Percentiles rank a stretch among this genome's conserved stretches.
Evolutionary conservation across 148 eudicot genomes (phyloP).

Genomic region (Cornus suecica): DNA sequence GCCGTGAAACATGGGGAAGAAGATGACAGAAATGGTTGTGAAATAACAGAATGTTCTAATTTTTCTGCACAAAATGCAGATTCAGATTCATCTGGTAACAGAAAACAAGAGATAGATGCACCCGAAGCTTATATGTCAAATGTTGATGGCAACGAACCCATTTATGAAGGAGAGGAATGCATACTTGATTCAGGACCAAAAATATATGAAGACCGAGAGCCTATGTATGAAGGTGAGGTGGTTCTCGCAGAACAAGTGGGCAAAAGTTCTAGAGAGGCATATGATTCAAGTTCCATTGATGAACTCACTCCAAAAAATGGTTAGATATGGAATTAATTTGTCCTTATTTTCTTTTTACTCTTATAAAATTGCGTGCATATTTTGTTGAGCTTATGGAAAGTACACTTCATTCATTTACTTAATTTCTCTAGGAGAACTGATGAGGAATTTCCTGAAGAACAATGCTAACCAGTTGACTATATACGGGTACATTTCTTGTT

Average conservation of each 20-base stretch:
- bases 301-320: conserved; percentile 64
- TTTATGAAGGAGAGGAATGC: conserved; percentile 94
- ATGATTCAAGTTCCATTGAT: conserved; percentile 32
- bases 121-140: conserved; percentile 47
- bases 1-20: conserved; percentile 25
- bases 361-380: background rate
- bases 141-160: conserved; percentile 67
- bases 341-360: background rate
- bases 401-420: conserved; percentile 2
- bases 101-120: conserved; percentile 33
- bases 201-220: conserved; percentile 53
- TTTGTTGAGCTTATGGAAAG: background rate
- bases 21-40: conserved; percentile 23
- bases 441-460: conserved; percentile 66
- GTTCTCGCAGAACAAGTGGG: conserved; percentile 75
- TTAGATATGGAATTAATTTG: conserved; percentile 13
- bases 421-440: conserved; percentile 58
- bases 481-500: conserved; percentile 54
- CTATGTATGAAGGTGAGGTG: conserved; percentile 90
- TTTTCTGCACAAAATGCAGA: conserved; percentile 24
- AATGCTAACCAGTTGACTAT: conserved; percentile 86
- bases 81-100: conserved; percentile 37
- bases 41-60: conserved; percentile 19
- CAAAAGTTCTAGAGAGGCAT: conserved; percentile 23
- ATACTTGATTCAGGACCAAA: conserved; percentile 53